Conservation (phyloP, 169 alveolate species). For the Cryptosporidium parvum region DNA sequence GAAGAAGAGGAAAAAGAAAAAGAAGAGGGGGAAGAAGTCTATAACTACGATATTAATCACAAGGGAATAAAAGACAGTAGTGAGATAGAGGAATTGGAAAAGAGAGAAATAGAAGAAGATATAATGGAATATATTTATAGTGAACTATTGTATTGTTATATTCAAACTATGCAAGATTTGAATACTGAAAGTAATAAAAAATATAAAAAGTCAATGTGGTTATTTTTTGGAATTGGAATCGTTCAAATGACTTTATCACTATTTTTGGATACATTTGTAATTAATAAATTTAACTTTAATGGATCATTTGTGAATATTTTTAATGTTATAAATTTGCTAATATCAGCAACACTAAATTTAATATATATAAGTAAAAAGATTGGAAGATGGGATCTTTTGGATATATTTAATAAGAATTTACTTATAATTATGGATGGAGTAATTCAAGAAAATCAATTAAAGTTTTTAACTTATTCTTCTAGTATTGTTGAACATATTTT, state of each 20-base stretch:
- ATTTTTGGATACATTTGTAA: slow-evolving; percentile 1
- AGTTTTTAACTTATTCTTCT: slow-evolving; percentile 11
- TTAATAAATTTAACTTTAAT: neutral
- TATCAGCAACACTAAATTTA: slow-evolving; percentile 4
- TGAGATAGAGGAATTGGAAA: neutral
- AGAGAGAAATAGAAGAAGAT: neutral
- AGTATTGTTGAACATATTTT: slow-evolving; percentile 2
- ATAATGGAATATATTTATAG: slow-evolving; percentile 11
- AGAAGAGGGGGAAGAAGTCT: neutral
- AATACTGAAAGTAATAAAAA: neutral
- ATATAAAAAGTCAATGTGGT: neutral
- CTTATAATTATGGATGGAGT: neutral
- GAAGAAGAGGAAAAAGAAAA: neutral
- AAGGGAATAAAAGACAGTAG: neutral
- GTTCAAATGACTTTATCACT: neutral
- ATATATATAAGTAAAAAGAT: neutral
- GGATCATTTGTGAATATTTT: neutral
- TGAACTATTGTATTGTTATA: slow-evolving; percentile 10
- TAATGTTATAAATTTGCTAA: neutral
- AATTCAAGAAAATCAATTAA: slow-evolving; percentile 16
- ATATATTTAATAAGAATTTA: neutral
- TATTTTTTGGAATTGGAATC: neutral
- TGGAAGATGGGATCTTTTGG: neutral
- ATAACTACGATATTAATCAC: neutral
- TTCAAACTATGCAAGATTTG: neutral